These are phyloP conservation scores for Venturia effusa DNA, from an alignment of 2,329 filamentous ascomycete genomes.

Conservation along the genomic window DNA sequence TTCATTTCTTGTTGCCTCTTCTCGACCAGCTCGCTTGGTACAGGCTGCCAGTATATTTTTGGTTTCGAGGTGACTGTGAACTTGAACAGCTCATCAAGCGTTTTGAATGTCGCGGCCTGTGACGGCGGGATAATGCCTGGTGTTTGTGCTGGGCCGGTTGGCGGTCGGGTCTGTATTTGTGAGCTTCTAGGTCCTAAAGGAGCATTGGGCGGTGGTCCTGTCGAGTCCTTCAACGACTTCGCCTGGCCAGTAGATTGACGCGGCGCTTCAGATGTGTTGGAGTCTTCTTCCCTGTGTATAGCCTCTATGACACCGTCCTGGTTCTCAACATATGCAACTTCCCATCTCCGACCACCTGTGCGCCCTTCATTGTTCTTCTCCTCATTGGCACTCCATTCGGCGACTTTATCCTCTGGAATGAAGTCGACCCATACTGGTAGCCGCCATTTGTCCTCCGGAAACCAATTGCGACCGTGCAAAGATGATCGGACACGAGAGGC, in stretches of 20 bases:
- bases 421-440: constrained; percentile 86
- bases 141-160: neutral
- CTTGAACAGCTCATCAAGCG: constrained; percentile 49
- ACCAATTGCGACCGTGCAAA: constrained; percentile 75
- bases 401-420: constrained; percentile 63
- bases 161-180: neutral
- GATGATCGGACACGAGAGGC: constrained; percentile 66
- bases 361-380: constrained; percentile 36
- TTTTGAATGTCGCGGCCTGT: constrained; percentile 31
- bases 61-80: constrained; percentile 49
- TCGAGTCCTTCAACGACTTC: neutral
- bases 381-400: constrained; percentile 65
- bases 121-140: neutral
- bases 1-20: constrained; percentile 53
- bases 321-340: constrained; percentile 57
- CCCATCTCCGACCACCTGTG: constrained; percentile 47
- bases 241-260: neutral
- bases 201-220: neutral
- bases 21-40: constrained; percentile 51
- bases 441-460: constrained; percentile 66
- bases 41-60: constrained; percentile 55
- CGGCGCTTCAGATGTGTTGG: constrained; percentile 2
- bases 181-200: neutral
- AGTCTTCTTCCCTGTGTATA: constrained; percentile 15
- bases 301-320: constrained; percentile 31